phyloP scores from a whole-genome alignment of 129 eudicot species.

The Mikania micrantha region DNA sequence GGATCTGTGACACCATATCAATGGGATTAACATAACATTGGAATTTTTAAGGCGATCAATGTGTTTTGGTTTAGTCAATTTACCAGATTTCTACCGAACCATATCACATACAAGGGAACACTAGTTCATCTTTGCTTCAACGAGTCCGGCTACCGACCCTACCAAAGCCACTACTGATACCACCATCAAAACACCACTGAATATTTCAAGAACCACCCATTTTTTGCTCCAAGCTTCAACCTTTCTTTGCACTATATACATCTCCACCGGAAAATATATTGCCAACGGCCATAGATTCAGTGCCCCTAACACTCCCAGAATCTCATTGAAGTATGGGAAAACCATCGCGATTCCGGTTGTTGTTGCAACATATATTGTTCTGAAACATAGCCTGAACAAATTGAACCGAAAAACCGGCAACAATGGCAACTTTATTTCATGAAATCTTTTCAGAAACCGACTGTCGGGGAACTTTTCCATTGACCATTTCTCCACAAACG shows the following conservation, averaged over 20 bases:
- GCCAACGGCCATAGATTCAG: slow-evolving; percentile 71
- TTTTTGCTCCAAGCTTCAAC: slow-evolving; percentile 41
- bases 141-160: slow-evolving; percentile 67
- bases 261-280: slow-evolving; percentile 69
- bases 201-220: slow-evolving; percentile 50
- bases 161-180: slow-evolving; percentile 47
- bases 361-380: slow-evolving; percentile 44
- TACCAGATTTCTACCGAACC: not conserved
- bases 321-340: slow-evolving; percentile 70
- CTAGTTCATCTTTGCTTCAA: slow-evolving; percentile 21
- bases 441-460: slow-evolving; percentile 30
- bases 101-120: no score
- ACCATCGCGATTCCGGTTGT: slow-evolving; percentile 41
- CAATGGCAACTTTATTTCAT: slow-evolving; percentile 23
- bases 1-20: no score
- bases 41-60: not conserved
- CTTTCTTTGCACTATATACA: slow-evolving; percentile 59
- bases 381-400: slow-evolving; percentile 39
- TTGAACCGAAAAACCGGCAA: slow-evolving; percentile 25
- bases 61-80: not conserved
- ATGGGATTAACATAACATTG: not conserved
- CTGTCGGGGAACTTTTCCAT: slow-evolving; percentile 32
- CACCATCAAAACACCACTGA: slow-evolving; percentile 46
- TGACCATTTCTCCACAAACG: slow-evolving; percentile 39
- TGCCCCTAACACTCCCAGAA: slow-evolving; percentile 69